Evolutionary conservation across 148 eudicot genomes (phyloP).

Genomic region (Rhododendron henanense): DNA sequence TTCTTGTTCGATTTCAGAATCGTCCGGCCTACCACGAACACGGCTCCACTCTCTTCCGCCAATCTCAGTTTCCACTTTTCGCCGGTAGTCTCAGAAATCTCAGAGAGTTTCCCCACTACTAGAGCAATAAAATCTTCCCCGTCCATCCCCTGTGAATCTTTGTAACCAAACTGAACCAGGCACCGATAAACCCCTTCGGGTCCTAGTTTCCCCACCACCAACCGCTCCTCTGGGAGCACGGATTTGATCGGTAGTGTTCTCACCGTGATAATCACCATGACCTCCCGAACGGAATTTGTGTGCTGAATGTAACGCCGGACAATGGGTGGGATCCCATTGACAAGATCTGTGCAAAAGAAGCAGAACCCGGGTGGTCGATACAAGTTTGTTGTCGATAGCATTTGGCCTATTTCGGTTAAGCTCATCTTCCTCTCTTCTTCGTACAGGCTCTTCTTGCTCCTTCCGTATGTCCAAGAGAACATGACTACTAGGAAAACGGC

Average conservation of each 20-base stretch:
- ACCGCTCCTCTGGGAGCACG: slow-evolving; percentile 23
- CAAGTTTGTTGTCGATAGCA: background rate
- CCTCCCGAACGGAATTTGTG: slow-evolving; percentile 9
- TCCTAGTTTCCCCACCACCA: slow-evolving; percentile 11
- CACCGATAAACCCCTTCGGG: slow-evolving; percentile 12
- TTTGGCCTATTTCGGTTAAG: slow-evolving; percentile 4
- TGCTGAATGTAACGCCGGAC: slow-evolving; percentile 26
- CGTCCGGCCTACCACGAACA: slow-evolving; percentile 24
- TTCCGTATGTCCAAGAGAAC: slow-evolving; percentile 26
- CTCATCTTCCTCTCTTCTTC: slow-evolving; percentile 13
- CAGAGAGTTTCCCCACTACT: slow-evolving; percentile 11
- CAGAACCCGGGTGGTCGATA: slow-evolving; percentile 27
- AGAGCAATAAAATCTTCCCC: slow-evolving; percentile 2
- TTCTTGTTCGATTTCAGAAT: slow-evolving; percentile 18
- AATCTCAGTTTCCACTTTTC: slow-evolving; percentile 12
- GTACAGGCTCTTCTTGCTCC: slow-evolving; percentile 17
- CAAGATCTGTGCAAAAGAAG: slow-evolving; percentile 33
- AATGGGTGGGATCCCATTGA: slow-evolving; percentile 33
- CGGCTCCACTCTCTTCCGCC: slow-evolving; percentile 9
- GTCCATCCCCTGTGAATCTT: slow-evolving; percentile 1
- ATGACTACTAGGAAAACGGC: slow-evolving; percentile 10
- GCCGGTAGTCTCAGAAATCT: background rate
- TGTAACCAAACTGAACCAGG: slow-evolving; percentile 18
- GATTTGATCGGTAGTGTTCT: slow-evolving; percentile 28
- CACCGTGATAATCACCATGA: slow-evolving; percentile 29